A percentile compares a stretch with the other conserved stretches of the same genome.
phyloP scores from a whole-genome alignment of 257 asterid species.

The Nicotiana undulata region DNA sequence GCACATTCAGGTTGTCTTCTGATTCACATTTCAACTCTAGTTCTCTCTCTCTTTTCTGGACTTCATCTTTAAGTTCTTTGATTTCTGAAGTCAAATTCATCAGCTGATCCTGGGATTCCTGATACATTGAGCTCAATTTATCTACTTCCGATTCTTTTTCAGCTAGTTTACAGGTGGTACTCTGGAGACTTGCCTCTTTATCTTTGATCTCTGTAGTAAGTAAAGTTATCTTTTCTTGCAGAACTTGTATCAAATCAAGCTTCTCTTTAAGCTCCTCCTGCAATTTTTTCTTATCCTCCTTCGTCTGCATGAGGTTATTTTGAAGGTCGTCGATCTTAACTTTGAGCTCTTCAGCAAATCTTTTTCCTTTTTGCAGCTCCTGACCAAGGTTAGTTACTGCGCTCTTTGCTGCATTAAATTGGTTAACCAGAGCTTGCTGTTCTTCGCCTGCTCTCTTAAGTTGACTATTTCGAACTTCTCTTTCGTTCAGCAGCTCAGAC shows the following conservation, averaged over 20 bases:
- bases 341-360: conserved; percentile 37
- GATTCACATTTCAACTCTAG: conserved; percentile 37
- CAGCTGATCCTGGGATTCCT: conserved; percentile 38
- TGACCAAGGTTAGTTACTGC: conserved; percentile 26
- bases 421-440: conserved; percentile 32
- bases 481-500: conserved; percentile 48
- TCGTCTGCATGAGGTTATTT: conserved; percentile 23
- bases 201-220: conserved; percentile 52
- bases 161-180: conserved; percentile 28
- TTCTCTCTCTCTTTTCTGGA: conserved; percentile 39
- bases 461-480: conserved; percentile 32
- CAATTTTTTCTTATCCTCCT: conserved; percentile 40
- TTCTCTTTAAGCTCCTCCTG: conserved; percentile 53
- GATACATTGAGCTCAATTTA: conserved; percentile 23
- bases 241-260: conserved; percentile 30
- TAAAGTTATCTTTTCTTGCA: conserved; percentile 48
- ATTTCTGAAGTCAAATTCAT: conserved; percentile 35
- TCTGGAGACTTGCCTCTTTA: conserved; percentile 33
- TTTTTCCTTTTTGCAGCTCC: conserved; percentile 46
- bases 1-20: conserved; percentile 30
- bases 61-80: conserved; percentile 31
- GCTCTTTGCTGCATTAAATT: conserved; percentile 35
- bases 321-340: conserved; percentile 35
- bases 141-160: conserved; percentile 42
- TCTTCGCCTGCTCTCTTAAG: conserved; percentile 40